These are phyloP conservation scores for Colletotrichum aenigma DNA, from an alignment of 2,329 filamentous ascomycete species.

Conservation along the genomic window DNA sequence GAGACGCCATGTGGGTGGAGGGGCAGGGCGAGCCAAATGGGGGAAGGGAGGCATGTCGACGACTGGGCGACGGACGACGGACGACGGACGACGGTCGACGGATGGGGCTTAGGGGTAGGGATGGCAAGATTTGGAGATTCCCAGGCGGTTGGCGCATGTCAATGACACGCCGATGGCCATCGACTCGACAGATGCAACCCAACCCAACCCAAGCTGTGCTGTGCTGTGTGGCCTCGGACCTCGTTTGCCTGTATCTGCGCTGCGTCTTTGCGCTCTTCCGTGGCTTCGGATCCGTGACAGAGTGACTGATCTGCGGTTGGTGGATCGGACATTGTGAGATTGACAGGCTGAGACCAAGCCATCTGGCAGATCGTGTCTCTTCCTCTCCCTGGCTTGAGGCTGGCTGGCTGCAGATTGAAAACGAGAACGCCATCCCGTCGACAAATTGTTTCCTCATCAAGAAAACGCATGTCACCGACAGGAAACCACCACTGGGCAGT, in stretches of 20 bases:
- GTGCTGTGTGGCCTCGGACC: neutral
- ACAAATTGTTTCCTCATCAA: neutral
- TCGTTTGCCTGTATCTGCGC: neutral
- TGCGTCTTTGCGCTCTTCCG: neutral
- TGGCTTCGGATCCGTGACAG: neutral
- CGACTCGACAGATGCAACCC: neutral
- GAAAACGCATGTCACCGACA: neutral
- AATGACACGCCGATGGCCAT: neutral
- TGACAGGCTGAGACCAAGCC: neutral
- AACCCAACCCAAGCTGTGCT: neutral
- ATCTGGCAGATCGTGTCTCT: neutral
- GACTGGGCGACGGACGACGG: neutral
- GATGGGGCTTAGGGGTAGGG: neutral
- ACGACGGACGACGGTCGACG: neutral
- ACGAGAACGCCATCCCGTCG: neutral
- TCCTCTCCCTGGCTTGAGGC: neutral
- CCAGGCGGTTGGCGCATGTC: neutral
- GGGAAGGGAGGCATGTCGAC: neutral
- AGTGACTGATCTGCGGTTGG: neutral
- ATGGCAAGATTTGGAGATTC: neutral
- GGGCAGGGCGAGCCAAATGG: neutral
- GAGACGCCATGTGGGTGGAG: neutral
- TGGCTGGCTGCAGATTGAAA: neutral
- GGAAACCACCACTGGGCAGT: neutral
- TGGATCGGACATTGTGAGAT: neutral